Base-by-base conservation (phyloP, 169 alveolate species). In the Eimeria falciformis region DNA sequence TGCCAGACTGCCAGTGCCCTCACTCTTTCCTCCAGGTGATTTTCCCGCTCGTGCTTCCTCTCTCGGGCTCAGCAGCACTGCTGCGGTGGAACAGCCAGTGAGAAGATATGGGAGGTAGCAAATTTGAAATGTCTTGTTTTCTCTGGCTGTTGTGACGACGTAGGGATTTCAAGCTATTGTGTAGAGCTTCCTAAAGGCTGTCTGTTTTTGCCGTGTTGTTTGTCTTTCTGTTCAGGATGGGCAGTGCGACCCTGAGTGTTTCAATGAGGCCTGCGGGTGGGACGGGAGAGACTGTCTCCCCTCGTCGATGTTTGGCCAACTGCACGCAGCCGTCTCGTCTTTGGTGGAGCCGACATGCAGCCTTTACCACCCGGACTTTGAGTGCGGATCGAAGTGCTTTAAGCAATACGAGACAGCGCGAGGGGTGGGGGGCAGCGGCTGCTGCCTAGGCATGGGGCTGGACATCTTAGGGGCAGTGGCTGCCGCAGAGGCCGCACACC, bases 201-300 rank as follows among this genome's bases (percentile, higher is more conserved):
- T 33, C 40, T n/a, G n/a, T n/a, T 2, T 33, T 33, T 33, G 40
- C 40, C 40, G 40, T 33, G 0, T 33, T 33, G 40, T 33, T 33
- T 33, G 40, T 33, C 40, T 2, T 33, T 33, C 40, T 33, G 40
- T 33, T n/a, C 94, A 93, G 92, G 97, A 95, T 73, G 97, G 97
- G 29, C 91, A 92, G 90, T 95, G 97, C 75, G 97, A 95, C 77
- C 83, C 90, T 7, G 79, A 88, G 43, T 95, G 97, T 37, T 95
- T 85, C 90, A 94, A 87, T 66, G 95, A 92, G 43, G 94, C 94
- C 0, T 95, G 97, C 79, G 95, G 94, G 27, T 95, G 94, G 94
- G 97, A 95, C 46, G 94, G 93, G 23, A 92, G 86, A 50, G 97
- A 95, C 78, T 95, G 97, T 56, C 71, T 79, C 43, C 83, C 88